phyloP scores from a whole-genome alignment of 306 rosid species.

The Vigna trinervia region DNA sequence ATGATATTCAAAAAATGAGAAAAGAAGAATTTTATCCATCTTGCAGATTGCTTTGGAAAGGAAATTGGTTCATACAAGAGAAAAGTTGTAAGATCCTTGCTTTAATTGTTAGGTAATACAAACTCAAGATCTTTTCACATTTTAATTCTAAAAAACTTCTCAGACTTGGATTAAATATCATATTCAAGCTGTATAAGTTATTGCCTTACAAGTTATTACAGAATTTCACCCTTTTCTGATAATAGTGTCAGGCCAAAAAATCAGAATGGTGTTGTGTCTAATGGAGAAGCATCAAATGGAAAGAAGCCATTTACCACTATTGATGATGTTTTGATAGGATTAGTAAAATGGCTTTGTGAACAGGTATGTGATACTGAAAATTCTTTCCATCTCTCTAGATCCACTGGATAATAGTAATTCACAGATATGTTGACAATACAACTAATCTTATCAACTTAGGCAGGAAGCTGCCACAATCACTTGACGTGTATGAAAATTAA shows the following conservation, averaged over 20 bases:
- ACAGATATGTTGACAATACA: slow-evolving; percentile 18
- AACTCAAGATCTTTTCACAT: slow-evolving; percentile 13
- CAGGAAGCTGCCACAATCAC: slow-evolving; percentile 26
- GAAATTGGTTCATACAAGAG: slow-evolving; percentile 96
- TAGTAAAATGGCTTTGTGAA: slow-evolving; percentile 98
- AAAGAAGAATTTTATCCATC: slow-evolving; percentile 28
- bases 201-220: slow-evolving; percentile 22
- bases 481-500: slow-evolving; percentile 21
- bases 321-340: slow-evolving; percentile 85
- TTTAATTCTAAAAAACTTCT: slow-evolving; percentile 27
- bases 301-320: slow-evolving; percentile 67
- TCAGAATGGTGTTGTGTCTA: slow-evolving; percentile 60
- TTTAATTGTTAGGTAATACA: slow-evolving; percentile 74
- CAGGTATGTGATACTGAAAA: slow-evolving; percentile 66
- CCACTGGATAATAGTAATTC: slow-evolving; percentile 1
- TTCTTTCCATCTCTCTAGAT: slow-evolving; percentile 30
- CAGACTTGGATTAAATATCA: slow-evolving; percentile 25
- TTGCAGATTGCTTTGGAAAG: slow-evolving; percentile 96
- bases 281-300: slow-evolving; percentile 76
- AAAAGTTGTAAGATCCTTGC: slow-evolving; percentile 98
- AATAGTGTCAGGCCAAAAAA: slow-evolving; percentile 78
- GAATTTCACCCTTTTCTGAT: slow-evolving; percentile 39
- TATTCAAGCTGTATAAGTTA: slow-evolving; percentile 31
- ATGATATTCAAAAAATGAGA: slow-evolving; percentile 21
- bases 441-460: slow-evolving; percentile 15